Base-by-base conservation (phyloP, 768 basidiomycete genomes). In the Lentinula sp. region DNA sequence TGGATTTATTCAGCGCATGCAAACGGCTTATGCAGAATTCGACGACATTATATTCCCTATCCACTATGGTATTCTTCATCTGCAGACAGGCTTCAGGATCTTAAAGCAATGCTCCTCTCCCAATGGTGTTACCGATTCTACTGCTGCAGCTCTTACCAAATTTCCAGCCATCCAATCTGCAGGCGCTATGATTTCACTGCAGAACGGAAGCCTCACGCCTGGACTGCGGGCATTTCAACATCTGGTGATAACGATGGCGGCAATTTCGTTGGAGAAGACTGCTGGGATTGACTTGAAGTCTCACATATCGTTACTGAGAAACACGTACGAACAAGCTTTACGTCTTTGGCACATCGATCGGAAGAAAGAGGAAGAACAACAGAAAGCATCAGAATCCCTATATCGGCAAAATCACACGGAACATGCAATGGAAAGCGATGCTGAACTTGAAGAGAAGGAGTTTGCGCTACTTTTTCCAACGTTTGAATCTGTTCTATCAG, bases 331-430 rank as follows among this genome's bases (percentile, higher is more conserved):
- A 57, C 88, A 88, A 67, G 78, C 85, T 2, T 79, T 86, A 49
- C 79, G 85, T n/a, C 79, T 96, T 21, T 98, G 96, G 96, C 78
- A 85, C 46, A 84, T 88, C 46, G 91, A 97, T 65, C 84, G 85
- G 28, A 84, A 86, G 34, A 86, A 83, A 65, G 85, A 86, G 62
- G 80, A 83, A 40, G 81, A 89, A 63, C 78, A 73, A n/a, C 82
- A 83, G 35, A 79, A 81, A 28, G 84, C 84, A 11, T 82, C 86
- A 0, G 83, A 81, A 31, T 88, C 90, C 21, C 73, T 98, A 2
- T 99, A 98, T 76, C 86, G 89, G 28, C 78, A 78, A 51, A 84
- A 80, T 42, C 78, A 78, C 46, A 68, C 79, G 28, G 78, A 84
- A 13, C 73, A 89, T 51, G 75, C 80, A 32, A 79, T 79, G 32